Evolutionary conservation across 306 rosid genomes (phyloP), one percentile per base, ranked within the genome.

Genomic region (Quercus glauca): DNA sequence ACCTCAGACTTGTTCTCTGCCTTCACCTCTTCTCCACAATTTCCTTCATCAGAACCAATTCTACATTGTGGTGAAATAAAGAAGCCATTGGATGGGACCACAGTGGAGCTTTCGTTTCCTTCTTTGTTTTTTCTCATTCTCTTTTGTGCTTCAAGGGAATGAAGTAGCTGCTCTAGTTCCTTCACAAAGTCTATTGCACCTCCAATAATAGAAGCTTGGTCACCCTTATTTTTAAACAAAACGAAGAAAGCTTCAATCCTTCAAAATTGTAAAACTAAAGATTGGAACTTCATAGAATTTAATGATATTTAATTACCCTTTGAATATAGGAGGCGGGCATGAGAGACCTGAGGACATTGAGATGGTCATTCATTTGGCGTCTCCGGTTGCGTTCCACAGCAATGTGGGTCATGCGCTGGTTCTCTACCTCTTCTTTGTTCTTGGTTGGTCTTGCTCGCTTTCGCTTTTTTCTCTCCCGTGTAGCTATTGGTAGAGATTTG

Each of bases 131-230:
- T 90, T 72, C 89, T 90, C 76, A 71, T 37, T 78, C 83, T 87
- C 81, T 89, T 93, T 63, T 90, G 87, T 76, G 96, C 90, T 78
- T 93, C 94, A 57, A 93, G 96, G 68, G 89, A 91, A 71, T 91
- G 84, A 56, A 89, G 91, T 37, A 91, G 84, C 67, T 91, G 99
- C 84, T 96, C 99, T 73, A 96, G 84, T 78, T 93, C 97, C 83
- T 96, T 96, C 89, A 96, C 98, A 73, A 93, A 96, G 80, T 96
- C 92, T 73, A 96, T 96, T 80, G 99, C 97, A 45, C 99, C 97
- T 57, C 99, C 99, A 65, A 96, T 91, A 13, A 93, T 89, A 1
- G 99, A 96, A 5, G 99, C 98, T 87, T 95, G 99, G 90, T 96
- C 99, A 57, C 99, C 99, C 98, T 96, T 49, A 49, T 12, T 49